Base-by-base conservation (phyloP, 2,329 filamentous ascomycete genomes). In the Aureobasidium sp. region DNA sequence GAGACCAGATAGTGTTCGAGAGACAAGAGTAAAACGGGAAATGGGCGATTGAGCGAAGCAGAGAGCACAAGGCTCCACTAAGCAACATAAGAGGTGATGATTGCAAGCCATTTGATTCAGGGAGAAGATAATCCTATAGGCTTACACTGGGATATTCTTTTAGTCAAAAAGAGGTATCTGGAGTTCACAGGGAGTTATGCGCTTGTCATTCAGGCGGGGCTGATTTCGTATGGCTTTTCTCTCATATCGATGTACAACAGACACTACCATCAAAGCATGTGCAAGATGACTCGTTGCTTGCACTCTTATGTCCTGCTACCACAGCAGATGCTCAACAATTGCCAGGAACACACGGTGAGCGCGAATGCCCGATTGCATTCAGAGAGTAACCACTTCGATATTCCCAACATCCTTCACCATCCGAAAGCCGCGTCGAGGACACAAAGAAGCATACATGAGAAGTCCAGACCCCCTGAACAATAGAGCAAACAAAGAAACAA, bases 1-100 rank as follows among this genome's bases (percentile, higher is more conserved):
- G 73, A 72, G 62, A 66, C 62, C 29, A 65, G 68, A 54, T 69
- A 58, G 54, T 9, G 2, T 48, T 22, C 48, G n/a, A 17, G 8
- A 5, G 19, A 27, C n/a, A 17, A 31, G 8, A 39, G 42, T 58
- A 7, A n/a, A 19, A 15, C 29, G 12, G 24, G 22, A n/a, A 22
- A 3, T 17, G 7, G 3, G 15, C 24, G n/a, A 29, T 17, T 24
- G 7, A 12, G 22, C 22, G 35, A 22, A 42, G n/a, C 15, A 15
- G 31, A 50, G 19, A 17, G 15, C 19, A 9, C 31, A 14, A 8
- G n/a, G 31, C 6, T 35, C 0, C 9, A 22, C 5, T 9, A 15
- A 35, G n/a, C 29, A 19, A 15, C n/a, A 50, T 5, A n/a, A 14
- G 3, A 15, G 5, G 33, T 31, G 15, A 0, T 48, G 24, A 29